Base-by-base conservation (phyloP, 805 yeast species). In the Pichia eremophila region DNA sequence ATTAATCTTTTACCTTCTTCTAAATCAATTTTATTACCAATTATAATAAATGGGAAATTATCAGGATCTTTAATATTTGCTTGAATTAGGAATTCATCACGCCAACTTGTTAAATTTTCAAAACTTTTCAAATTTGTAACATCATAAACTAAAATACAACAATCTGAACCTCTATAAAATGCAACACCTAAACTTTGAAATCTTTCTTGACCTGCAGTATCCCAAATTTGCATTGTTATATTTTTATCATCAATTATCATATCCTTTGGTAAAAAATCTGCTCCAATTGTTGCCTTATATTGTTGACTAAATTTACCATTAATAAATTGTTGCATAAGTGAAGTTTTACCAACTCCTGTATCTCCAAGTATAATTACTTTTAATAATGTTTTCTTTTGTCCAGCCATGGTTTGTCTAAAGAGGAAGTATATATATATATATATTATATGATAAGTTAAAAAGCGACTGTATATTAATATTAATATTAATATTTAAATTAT, bases 141-240 rank as follows among this genome's bases (percentile, higher is more conserved):
- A 63, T 91, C 99, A 64, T 85, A 91, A 56, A 93, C 95, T 51
- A 91, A 74, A 10, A 91, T 96, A 69, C 98, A 93, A 68, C 98
- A 93, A 66, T 93, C 98, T 1, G 98, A 96, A 36, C 98, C 98
- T 59, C 99, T 75, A 66, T 93, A 91, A 65, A 91, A 91, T 0
- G 98, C 98, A 40, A 91, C 97, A 15, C 98, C 98, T 52, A 91
- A 72, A 49, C 95, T 83, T 68, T 93, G 98, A 74, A 91, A 91
- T 59, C 99, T 77, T 67, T 91, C 99, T 71, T 91, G 99, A 36
- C 99, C 99, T 8, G 98, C 98, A 40, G 99, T 91, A 63, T 91
- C 99, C 99, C 99, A 91, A 47, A 93, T 84, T 68, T 85, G 91
- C 74, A 84, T 74, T 22, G 87, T 81, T 9, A 83, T 89, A 54